These are phyloP conservation scores for Hypomontagnella submonticulosa DNA, from an alignment of 495 filamentous ascomycete species.

Conservation along the genomic window DNA sequence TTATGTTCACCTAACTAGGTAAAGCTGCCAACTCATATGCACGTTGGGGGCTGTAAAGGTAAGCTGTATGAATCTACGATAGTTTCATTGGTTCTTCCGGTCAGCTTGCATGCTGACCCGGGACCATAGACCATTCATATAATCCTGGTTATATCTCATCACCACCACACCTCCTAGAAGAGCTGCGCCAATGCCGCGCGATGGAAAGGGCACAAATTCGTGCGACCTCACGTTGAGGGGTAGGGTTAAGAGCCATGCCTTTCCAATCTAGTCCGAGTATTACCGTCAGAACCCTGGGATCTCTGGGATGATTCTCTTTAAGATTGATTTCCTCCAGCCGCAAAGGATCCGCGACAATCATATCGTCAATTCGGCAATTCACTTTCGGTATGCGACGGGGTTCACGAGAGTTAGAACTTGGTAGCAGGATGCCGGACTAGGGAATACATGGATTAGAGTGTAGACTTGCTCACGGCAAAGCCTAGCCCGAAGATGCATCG, in stretches of 20 bases:
- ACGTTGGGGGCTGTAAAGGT: constrained; percentile 32
- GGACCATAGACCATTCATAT: constrained; percentile 14
- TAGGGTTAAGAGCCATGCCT: constrained; percentile 10
- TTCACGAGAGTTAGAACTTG: not conserved
- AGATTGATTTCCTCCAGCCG: constrained; percentile 10
- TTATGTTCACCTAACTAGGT: constrained; percentile 12
- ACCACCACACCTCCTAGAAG: constrained; percentile 17
- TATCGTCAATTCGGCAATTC: not conserved
- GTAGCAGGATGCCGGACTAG: constrained; percentile 7
- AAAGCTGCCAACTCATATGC: constrained; percentile 21
- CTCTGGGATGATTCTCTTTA: constrained; percentile 8
- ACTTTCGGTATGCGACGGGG: not conserved
- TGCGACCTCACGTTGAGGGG: constrained; percentile 34
- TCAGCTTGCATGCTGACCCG: constrained; percentile 32
- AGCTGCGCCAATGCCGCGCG: constrained; percentile 1
- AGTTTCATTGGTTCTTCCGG: constrained; percentile 16
- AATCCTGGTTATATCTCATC: constrained; percentile 19
- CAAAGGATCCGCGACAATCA: constrained; percentile 1
- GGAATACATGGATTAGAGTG: not conserved
- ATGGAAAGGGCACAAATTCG: constrained; percentile 11
- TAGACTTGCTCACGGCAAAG: constrained; percentile 8
- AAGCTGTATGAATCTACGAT: constrained; percentile 17
- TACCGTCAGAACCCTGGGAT: constrained; percentile 1
- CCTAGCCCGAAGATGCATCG: constrained; percentile 21
- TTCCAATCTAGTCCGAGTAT: constrained; percentile 12